Conservation (phyloP, 441 rosid species). For the Rhodomyrtus psidioides region DNA sequence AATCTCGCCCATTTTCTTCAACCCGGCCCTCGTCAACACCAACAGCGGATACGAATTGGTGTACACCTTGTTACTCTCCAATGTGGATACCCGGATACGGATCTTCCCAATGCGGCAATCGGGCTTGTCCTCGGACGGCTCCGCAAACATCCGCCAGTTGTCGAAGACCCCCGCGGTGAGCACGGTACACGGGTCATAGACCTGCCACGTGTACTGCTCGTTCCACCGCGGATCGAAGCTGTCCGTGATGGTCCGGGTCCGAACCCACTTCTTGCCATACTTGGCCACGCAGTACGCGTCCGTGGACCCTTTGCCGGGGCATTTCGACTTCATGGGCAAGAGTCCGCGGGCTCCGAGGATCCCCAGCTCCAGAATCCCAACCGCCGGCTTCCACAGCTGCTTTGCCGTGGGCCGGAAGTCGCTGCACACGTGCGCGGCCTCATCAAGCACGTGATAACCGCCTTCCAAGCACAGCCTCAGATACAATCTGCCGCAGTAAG, state of each 20-base stretch:
- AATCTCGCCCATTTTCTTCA: slow-evolving; percentile 94
- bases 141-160: slow-evolving; percentile 81
- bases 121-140: slow-evolving; percentile 32
- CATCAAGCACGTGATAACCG: slow-evolving; percentile 96
- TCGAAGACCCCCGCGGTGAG: slow-evolving; percentile 76
- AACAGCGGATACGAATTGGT: slow-evolving; percentile 74
- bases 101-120: slow-evolving; percentile 74
- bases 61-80: slow-evolving; percentile 85
- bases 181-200: slow-evolving; percentile 89
- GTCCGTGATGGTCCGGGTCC: slow-evolving; percentile 77
- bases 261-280: slow-evolving; percentile 96
- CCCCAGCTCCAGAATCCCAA: slow-evolving; percentile 79
- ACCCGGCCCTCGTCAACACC: slow-evolving; percentile 45
- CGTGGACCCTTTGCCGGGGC: slow-evolving; percentile 71
- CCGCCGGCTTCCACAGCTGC: slow-evolving; percentile 93
- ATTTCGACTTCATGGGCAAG: slow-evolving; percentile 67
- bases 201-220: slow-evolving; percentile 99
- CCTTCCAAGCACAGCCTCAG: slow-evolving; percentile 83
- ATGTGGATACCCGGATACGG: slow-evolving; percentile 72
- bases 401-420: slow-evolving; percentile 93
- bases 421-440: slow-evolving; percentile 96
- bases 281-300: slow-evolving; percentile 91
- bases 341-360: slow-evolving; percentile 86
- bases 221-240: slow-evolving; percentile 97
- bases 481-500: slow-evolving; percentile 55